Evolutionary conservation across 202 grass and related monocot genomes (phyloP), one percentile per base, ranked within the genome.

Genomic region (Musa balbisiana): DNA sequence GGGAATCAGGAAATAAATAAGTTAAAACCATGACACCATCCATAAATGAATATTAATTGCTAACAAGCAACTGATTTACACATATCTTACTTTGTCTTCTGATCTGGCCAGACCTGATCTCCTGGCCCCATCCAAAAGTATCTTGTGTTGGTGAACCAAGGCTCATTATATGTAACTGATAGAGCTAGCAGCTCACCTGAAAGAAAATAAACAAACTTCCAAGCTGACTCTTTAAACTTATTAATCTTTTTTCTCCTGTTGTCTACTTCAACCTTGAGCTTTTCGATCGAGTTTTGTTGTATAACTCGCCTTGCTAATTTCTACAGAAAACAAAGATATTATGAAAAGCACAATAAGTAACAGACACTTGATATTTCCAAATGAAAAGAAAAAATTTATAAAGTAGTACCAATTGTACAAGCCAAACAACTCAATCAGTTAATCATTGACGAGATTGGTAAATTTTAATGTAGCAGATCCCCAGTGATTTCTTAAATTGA

Each of bases 101-200:
- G 85, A 84, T 93, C 91, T 55, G 91, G 87, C 87, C 87, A 93
- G 33, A 93, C 27, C 73, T 93, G 91, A 50, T 93, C 81, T 43
- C 81, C 85, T 13, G 91, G 91, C 10, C 86, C 88, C 77, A 89
- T 78, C 88, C 86, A 89, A 76, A 95, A 91, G 62, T 87, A 89
- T 78, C 78, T 85, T 23, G 91, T 88, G 24, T 43, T 91, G 6
- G 51, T 87, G 82, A 95, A 95, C 88, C 91, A 91, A 55, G 91
- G 83, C 67, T 95, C 86, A 12, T 82, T 83, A 52, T 91, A 91
- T 2, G 78, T 90, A 74, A 93, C 91, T 16, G 69, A 68, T 52
- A 93, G 63, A 51, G 85, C 77, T 52, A 93, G 73, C 67, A 93
- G 21, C 70, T 93, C 87, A 3, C 69, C 90, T 1, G 85, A 93